Conservation (phyloP, 345 rosid genomes). For the Ricinus communis region DNA sequence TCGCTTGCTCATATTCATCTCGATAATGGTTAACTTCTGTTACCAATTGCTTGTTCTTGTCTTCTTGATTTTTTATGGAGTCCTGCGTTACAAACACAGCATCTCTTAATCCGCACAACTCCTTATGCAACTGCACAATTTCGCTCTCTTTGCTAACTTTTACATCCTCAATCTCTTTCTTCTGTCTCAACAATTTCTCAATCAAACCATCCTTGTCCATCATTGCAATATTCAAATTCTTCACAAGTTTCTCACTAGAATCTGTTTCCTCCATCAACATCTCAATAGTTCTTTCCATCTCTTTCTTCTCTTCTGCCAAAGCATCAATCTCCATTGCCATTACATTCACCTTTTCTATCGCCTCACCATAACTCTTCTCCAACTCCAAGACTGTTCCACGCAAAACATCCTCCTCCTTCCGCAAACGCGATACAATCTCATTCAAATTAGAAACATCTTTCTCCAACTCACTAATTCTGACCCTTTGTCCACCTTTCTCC, state of each 20-base stretch:
- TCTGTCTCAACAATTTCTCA: constrained; percentile 40
- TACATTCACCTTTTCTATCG: constrained; percentile 37
- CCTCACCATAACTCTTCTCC: constrained; percentile 47
- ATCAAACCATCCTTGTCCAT: constrained; percentile 37
- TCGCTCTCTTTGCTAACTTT: constrained; percentile 39
- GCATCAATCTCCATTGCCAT: constrained; percentile 39
- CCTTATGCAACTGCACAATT: constrained; percentile 38
- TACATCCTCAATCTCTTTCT: constrained; percentile 42
- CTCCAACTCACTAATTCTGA: constrained; percentile 42
- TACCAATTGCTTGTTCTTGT: constrained; percentile 33
- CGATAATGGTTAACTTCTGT: constrained; percentile 24
- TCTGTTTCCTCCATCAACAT: constrained; percentile 32
- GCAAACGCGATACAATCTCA: constrained; percentile 30
- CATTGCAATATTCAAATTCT: constrained; percentile 18
- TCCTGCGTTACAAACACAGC: constrained; percentile 30
- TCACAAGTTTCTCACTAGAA: constrained; percentile 22
- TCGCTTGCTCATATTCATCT: constrained; percentile 20
- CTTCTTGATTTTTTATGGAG: constrained; percentile 29
- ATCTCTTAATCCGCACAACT: constrained; percentile 37
- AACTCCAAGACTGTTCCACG: constrained; percentile 30
- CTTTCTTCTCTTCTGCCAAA: constrained; percentile 37
- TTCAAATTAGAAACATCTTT: constrained; percentile 27
- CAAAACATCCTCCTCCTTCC: constrained; percentile 43
- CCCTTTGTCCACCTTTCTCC: constrained; percentile 27
- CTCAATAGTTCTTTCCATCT: constrained; percentile 37